A percentile compares a stretch with the other conserved stretches of the same genome.
Evolutionary conservation across 1,284 basidiomycete genomes (phyloP).

Genomic region (Cutaneotrichosporon mucoides): DNA sequence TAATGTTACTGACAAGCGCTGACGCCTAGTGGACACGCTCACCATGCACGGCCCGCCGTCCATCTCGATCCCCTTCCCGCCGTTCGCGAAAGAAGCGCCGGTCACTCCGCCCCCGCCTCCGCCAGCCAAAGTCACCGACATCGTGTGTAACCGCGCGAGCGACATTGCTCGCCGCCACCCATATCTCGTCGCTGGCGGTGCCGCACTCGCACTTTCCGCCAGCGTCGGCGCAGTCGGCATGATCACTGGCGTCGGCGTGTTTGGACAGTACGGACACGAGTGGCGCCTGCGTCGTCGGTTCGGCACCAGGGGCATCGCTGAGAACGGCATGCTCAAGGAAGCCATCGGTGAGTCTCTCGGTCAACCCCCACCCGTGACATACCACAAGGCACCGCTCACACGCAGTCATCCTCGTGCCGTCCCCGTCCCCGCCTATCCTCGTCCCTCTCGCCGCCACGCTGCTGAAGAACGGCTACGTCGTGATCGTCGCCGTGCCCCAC

Average conservation of each 20-base stretch:
- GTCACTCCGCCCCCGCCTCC: slow-evolving; percentile 36
- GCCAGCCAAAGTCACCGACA: slow-evolving; percentile 10
- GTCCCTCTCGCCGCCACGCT: slow-evolving; percentile 40
- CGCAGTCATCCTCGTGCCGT: slow-evolving; percentile 42
- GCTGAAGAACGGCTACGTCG: slow-evolving; percentile 45
- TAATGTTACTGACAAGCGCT: neutral
- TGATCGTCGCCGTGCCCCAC: slow-evolving; percentile 45
- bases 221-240: slow-evolving; percentile 31
- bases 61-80: slow-evolving; percentile 47
- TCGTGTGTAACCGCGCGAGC: slow-evolving; percentile 9
- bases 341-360: slow-evolving; percentile 36
- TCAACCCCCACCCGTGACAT: neutral
- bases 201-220: slow-evolving; percentile 29
- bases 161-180: slow-evolving; percentile 16
- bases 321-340: slow-evolving; percentile 47
- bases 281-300: slow-evolving; percentile 23
- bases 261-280: slow-evolving; percentile 8
- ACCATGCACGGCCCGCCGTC: slow-evolving; percentile 44
- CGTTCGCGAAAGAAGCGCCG: slow-evolving; percentile 38
- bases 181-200: slow-evolving; percentile 18
- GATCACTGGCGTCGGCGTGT: slow-evolving; percentile 13
- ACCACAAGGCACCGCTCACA: slow-evolving; percentile 9
- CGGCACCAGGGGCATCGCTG: slow-evolving; percentile 31
- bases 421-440: slow-evolving; percentile 40
- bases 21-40: slow-evolving; percentile 47